Evolutionary conservation across 2,329 filamentous ascomycete genomes (phyloP), one percentile per base, ranked within the genome.

Genomic region (Sclerotinia spermophila): DNA sequence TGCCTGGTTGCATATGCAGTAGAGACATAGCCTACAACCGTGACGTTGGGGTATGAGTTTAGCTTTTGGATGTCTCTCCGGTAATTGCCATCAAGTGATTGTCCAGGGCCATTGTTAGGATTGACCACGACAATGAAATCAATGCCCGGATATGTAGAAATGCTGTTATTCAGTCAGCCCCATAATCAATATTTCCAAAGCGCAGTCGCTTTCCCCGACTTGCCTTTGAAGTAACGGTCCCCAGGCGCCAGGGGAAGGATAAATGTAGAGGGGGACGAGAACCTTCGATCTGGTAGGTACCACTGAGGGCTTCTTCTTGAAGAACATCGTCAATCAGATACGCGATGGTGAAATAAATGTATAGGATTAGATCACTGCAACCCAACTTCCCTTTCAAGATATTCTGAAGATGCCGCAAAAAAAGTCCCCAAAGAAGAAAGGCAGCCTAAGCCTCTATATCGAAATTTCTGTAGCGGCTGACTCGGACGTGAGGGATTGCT

Each of bases 11-110:
- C 78, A 64, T 81, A 81, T 27, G 71, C 66, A 4, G 80, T 82
- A 17, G 76, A 76, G 33, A 83, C 79, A 70, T 83, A 83, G 13
- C 82, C 82, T 27, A 82, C 71, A 10, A 80, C 75, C 0, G 75
- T 73, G 40, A 81, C 78, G 66, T 83, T 82, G 51, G 64, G 75
- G 62, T 80, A 79, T 27, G 73, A 76, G 71, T 81, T 81, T 6
- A 83, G 74, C 61, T 78, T 76, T 15, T 76, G 73, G 35, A 82
- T 74, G 0, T 75, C 79, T 11, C 75, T 67, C 38, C 77, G 77
- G 72, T 81, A 82, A 70, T 77, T 76, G 1, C 72, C 69, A 64
- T 79, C 78, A 0, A 81, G 81, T 5, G 72, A 73, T 13, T 68
- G 67, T 2, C 81, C 81, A 0, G 82, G 82, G 6, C 77, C 74